Evolutionary conservation across 1,139 yeast genomes (phyloP).

Genomic region (Yarrowia galli): DNA sequence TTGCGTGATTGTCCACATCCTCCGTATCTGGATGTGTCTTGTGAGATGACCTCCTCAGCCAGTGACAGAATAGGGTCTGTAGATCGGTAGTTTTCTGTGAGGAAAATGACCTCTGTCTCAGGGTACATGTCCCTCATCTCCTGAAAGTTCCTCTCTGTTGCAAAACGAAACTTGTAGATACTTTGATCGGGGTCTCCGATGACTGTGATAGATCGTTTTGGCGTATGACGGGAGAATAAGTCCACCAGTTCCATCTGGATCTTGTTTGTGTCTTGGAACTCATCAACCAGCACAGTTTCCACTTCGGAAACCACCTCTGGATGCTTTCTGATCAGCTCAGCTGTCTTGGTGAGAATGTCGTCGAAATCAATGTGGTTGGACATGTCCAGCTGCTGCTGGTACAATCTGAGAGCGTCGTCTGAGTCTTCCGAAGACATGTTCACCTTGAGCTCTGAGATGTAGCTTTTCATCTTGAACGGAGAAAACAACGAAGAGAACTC

Average conservation of each 20-base stretch:
- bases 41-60: conserved; percentile 72
- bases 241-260: conserved; percentile 76
- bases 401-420: conserved; percentile 20
- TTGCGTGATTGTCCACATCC: conserved; percentile 39
- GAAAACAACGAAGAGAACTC: background rate
- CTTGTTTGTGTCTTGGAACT: conserved; percentile 89
- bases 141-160: conserved; percentile 71
- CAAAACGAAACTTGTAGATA: conserved; percentile 87
- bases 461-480: conserved; percentile 17
- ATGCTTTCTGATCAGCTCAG: conserved; percentile 56
- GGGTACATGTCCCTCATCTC: conserved; percentile 62
- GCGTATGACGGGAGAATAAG: conserved; percentile 58
- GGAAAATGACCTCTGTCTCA: conserved; percentile 52
- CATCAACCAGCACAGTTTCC: conserved; percentile 85
- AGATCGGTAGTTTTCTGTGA: conserved; percentile 82
- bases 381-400: conserved; percentile 47
- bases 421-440: background rate
- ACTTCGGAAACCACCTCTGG: conserved; percentile 60
- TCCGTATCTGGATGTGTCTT: conserved; percentile 53
- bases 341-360: conserved; percentile 71
- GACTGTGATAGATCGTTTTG: conserved; percentile 65
- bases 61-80: conserved; percentile 68
- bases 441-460: conserved; percentile 30
- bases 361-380: conserved; percentile 75
- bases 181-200: conserved; percentile 98